Evolutionary conservation across 371 early-diverging fungal species (phyloP), one percentile per base, ranked within the genome.

Genomic region (Catenaria anguillulae): DNA sequence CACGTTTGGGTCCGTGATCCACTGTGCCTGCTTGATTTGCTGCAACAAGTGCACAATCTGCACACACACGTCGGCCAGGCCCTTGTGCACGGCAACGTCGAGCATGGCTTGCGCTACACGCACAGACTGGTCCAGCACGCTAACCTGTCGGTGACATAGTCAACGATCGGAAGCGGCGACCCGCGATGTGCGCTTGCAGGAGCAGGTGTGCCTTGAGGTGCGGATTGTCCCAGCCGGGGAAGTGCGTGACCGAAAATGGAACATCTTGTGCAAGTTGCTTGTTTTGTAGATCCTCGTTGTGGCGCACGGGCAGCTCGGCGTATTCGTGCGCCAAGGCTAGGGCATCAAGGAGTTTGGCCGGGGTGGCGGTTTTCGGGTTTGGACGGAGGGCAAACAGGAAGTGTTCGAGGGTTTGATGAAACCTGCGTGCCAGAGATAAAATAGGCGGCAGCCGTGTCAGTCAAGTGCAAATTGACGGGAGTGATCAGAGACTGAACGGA

Each of bases 81-180:
- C 90, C 60, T 77, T 71, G 63, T 85, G 13, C 0, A 85, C 87
- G 0, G 85, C 75, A 0, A 92, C 81, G 65, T 93, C 94, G 54
- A 93, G 81, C 90, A 93, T 89, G 10, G 97, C 93, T 77, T 90
- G 82, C 31, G 73, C 75, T 59, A 95, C 82, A 70, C 97, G 90
- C 61, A 93, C 84, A 17, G 89, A 77, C 62, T 89, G 90, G 68
- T 95, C 96, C 36, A 97, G 71, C 2, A 97, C 90, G 0, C 90
- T 85, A n/a, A 85, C 13, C 86, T 85, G 68, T 97, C 97, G 0
- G 94, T 93, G 40, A 80, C 77, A 66, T 90, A 96, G 71, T 97
- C 97, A 19, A 75, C 80, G 21, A 88, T 84, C 4, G 93, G 86
- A 85, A 62, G 35, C 70, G 73, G 12, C 79, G 68, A 13, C 92